Conservation (phyloP, 768 basidiomycete species). For the Tephrocybe sp. region DNA sequence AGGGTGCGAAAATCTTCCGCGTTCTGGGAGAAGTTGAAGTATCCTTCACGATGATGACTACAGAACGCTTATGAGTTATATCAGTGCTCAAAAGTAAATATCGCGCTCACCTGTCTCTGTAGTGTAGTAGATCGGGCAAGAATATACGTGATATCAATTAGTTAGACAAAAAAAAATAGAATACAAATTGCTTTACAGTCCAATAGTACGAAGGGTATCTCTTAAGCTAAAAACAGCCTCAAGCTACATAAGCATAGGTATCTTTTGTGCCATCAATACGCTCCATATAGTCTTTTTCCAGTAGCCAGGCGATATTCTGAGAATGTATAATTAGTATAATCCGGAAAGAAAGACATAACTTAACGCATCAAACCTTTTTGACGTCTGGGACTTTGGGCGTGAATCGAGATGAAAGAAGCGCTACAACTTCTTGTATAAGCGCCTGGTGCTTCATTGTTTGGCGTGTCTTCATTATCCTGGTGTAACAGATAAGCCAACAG, state of each 20-base stretch:
- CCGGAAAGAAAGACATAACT: conserved; percentile 8
- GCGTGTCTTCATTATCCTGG: conserved; percentile 90
- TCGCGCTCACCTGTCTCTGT: too few species aligned
- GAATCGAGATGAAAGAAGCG: conserved; percentile 85
- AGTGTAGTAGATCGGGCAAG: too few species aligned
- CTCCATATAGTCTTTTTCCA: conserved; percentile 98
- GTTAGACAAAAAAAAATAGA: too few species aligned
- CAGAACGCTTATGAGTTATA: too few species aligned
- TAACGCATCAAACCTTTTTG: conserved; percentile 79
- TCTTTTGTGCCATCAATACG: conserved; percentile 90
- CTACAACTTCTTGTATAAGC: conserved; percentile 86
- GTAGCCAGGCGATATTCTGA: conserved; percentile 84
- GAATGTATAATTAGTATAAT: conserved; percentile 14
- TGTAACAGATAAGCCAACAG: conserved; percentile 1
- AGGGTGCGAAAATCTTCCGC: neutral
- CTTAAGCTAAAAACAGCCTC: conserved; percentile 18
- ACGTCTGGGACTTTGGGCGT: conserved; percentile 94
- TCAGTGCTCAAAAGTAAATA: too few species aligned
- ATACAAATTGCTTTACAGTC: conserved; percentile 22
- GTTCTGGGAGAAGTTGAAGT: neutral
- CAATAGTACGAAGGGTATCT: conserved; percentile 7
- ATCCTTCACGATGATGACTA: neutral
- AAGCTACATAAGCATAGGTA: conserved; percentile 79
- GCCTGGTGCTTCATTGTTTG: conserved; percentile 95
- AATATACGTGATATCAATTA: too few species aligned